A percentile compares a stretch with the other conserved stretches of the same genome.
Evolutionary conservation across 371 early-diverging fungal species (phyloP).

Genomic region (Mortierella sp.): DNA sequence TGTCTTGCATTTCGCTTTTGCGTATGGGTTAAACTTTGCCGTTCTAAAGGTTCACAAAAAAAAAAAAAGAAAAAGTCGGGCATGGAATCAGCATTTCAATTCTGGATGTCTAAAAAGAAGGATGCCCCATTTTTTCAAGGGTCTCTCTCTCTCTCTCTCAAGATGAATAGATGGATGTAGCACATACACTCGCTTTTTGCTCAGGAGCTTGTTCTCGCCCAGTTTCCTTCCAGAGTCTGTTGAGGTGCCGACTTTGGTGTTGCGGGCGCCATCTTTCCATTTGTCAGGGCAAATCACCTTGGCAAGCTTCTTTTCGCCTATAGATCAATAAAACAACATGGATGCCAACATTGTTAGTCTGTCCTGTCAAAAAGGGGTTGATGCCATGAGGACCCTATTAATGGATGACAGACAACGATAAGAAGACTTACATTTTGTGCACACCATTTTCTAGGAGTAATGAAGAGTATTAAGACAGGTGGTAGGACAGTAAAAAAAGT

Average conservation of each 20-base stretch:
- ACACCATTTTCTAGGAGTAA: constrained; percentile 28
- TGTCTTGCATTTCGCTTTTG: constrained; percentile 48
- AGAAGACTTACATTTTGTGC: constrained; percentile 38
- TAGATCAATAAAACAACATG: background rate
- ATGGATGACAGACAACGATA: background rate
- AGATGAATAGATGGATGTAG: background rate
- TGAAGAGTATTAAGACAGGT: background rate
- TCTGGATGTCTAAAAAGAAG: too few relatives aligned
- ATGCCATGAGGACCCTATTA: background rate
- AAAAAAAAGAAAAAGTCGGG: background rate
- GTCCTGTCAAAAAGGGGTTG: background rate
- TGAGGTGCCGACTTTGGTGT: constrained; percentile 45
- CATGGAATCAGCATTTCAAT: background rate
- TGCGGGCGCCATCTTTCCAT: constrained; percentile 52
- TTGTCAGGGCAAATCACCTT: constrained; percentile 50
- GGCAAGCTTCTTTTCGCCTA: constrained; percentile 53
- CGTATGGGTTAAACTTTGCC: constrained; percentile 52
- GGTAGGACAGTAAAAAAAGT: too few relatives aligned
- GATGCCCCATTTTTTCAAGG: too few relatives aligned
- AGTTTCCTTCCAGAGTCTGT: constrained; percentile 37
- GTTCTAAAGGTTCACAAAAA: constrained; percentile 20
- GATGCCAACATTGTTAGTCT: background rate
- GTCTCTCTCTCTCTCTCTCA: too few relatives aligned
- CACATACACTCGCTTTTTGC: constrained; percentile 49
- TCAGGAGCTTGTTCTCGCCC: constrained; percentile 50